Percentiles rank a stretch among this genome's conserved stretches.
phyloP scores from a whole-genome alignment of 2,329 filamentous ascomycete species.

The Rhytidhysteron rufulum region DNA sequence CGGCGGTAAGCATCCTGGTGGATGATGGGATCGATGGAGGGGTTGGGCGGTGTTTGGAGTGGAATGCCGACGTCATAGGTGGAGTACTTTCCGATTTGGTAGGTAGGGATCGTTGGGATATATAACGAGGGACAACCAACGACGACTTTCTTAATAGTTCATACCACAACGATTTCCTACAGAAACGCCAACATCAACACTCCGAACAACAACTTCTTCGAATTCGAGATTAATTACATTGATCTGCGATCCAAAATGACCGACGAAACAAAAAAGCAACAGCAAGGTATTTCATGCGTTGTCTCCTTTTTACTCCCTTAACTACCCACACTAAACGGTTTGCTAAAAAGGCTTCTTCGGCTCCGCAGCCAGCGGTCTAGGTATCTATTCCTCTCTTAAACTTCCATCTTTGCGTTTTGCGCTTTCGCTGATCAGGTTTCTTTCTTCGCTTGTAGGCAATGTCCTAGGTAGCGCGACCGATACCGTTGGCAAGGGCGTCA shows the following conservation, averaged over 20 bases:
- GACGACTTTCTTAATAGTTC: too few relatives aligned
- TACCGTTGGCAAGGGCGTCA: conserved; percentile 31
- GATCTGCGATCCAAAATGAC: conserved; percentile 1
- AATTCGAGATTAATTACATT: background rate
- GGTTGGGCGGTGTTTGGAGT: background rate
- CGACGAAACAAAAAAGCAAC: conserved; percentile 1
- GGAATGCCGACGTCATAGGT: too few relatives aligned
- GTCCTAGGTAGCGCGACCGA: conserved; percentile 30
- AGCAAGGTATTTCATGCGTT: background rate
- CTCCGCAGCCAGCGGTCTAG: conserved; percentile 27
- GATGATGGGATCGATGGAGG: background rate
- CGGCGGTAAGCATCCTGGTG: background rate
- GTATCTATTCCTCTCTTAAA: too few relatives aligned
- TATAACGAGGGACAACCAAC: background rate
- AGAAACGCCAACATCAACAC: too few relatives aligned
- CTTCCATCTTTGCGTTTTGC: too few relatives aligned
- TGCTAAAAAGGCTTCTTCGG: conserved; percentile 27
- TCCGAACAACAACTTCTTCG: too few relatives aligned
- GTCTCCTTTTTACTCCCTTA: background rate
- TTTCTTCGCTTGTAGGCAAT: conserved; percentile 31
- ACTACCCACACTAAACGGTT: background rate
- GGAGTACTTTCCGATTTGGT: background rate
- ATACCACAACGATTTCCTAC: too few relatives aligned
- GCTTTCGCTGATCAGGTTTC: background rate
- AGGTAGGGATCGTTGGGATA: background rate